Conservation (phyloP, 176 grass and related monocot genomes). For the Oryza australiensis region DNA sequence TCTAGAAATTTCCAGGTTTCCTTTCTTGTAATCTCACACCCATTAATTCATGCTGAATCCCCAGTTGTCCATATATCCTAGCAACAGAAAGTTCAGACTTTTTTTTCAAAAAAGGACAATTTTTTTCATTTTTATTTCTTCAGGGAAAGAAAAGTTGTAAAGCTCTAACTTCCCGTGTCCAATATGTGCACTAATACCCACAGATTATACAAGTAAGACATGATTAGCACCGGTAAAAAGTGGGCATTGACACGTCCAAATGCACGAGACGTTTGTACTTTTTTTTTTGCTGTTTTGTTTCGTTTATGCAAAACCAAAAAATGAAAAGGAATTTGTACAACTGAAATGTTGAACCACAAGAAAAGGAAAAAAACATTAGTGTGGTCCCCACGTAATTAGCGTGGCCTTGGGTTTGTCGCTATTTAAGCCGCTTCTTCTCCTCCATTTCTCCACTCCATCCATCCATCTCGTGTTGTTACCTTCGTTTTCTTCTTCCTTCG, state of each 20-base stretch:
- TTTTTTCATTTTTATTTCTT: neutral
- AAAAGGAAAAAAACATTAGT: neutral
- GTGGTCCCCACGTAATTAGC: slow-evolving; percentile 20
- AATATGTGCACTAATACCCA: neutral
- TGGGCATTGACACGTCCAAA: slow-evolving; percentile 4
- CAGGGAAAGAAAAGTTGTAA: neutral
- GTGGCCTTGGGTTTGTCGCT: neutral
- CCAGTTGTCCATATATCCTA: neutral
- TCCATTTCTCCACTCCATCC: neutral
- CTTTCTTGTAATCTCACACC: neutral
- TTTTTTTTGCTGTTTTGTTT: neutral
- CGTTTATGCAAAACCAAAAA: neutral
- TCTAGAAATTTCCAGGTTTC: neutral
- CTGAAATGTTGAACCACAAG: neutral
- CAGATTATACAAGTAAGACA: slow-evolving; percentile 14
- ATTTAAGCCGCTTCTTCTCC: slow-evolving; percentile 9
- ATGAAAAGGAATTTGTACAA: neutral
- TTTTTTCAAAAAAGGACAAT: neutral
- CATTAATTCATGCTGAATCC: neutral
- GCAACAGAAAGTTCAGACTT: neutral
- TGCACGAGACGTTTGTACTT: neutral
- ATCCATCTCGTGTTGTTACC: neutral
- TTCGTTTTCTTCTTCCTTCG: neutral
- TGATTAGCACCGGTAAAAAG: neutral
- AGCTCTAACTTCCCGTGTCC: neutral